Conservation (phyloP, 2,329 filamentous ascomycete genomes). For the Plectosphaerella sp. region DNA sequence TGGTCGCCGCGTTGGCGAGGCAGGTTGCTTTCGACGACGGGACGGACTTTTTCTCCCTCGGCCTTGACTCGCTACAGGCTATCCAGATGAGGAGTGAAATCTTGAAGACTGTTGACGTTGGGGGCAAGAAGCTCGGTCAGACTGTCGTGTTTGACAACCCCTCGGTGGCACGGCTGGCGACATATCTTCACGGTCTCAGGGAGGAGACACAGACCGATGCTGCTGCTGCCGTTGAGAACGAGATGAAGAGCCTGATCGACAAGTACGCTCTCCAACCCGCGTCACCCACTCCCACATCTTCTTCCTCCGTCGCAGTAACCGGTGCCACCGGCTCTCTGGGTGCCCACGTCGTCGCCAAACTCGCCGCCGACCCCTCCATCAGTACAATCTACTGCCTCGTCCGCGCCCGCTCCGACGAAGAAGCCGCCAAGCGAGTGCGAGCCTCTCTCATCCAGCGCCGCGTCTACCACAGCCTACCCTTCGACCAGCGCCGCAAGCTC, state of each 20-base stretch:
- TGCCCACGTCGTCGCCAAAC: slow-evolving; percentile 53
- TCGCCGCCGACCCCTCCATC: slow-evolving; percentile 53
- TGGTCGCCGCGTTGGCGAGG: slow-evolving; percentile 18
- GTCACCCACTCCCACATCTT: background rate
- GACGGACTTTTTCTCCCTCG: slow-evolving; percentile 54
- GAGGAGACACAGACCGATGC: slow-evolving; percentile 25
- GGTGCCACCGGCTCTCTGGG: slow-evolving; percentile 64
- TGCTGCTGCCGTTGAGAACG: slow-evolving; percentile 21
- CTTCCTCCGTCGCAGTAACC: slow-evolving; percentile 41
- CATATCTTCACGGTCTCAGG: slow-evolving; percentile 36
- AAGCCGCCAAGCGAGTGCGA: slow-evolving; percentile 15
- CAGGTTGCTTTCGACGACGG: slow-evolving; percentile 25
- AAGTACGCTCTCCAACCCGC: slow-evolving; percentile 11
- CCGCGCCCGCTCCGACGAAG: slow-evolving; percentile 28
- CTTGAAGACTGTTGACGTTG: slow-evolving; percentile 43
- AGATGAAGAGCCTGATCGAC: slow-evolving; percentile 16
- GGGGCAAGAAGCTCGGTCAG: slow-evolving; percentile 39
- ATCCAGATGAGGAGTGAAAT: slow-evolving; percentile 51
- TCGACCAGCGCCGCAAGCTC: slow-evolving; percentile 8
- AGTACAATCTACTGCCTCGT: slow-evolving; percentile 47
- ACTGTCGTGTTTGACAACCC: slow-evolving; percentile 58
- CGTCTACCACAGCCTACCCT: slow-evolving; percentile 22
- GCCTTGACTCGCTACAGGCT: slow-evolving; percentile 55
- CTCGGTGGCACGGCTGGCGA: slow-evolving; percentile 39
- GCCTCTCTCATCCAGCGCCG: slow-evolving; percentile 22